phyloP scores from a whole-genome alignment of 179 eudicot genomes.

The Beta macrorhiza region DNA sequence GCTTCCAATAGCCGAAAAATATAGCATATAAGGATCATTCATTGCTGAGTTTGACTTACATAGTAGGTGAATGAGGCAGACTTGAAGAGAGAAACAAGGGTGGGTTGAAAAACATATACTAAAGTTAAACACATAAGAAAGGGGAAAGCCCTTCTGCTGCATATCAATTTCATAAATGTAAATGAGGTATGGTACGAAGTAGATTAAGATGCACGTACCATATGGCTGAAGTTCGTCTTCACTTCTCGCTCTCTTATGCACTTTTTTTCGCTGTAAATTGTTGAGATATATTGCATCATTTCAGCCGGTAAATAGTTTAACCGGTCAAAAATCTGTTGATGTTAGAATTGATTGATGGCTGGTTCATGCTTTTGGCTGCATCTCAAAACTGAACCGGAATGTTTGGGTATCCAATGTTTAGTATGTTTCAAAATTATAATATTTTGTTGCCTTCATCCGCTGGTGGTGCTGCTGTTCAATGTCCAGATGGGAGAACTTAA shows the following conservation, averaged over 20 bases:
- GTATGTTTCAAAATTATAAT: background rate
- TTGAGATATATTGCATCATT: background rate
- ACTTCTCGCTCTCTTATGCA: too few relatives aligned
- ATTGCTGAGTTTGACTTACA: background rate
- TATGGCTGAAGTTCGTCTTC: background rate
- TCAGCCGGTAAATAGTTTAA: background rate
- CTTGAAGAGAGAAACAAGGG: too few relatives aligned
- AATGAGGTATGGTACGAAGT: too few relatives aligned
- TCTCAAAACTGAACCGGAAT: background rate
- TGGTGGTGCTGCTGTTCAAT: background rate
- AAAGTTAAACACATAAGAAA: too few relatives aligned
- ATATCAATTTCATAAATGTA: too few relatives aligned
- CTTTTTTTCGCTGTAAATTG: background rate
- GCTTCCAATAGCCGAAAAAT: background rate
- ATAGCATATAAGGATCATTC: background rate
- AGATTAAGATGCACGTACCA: too few relatives aligned
- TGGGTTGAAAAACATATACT: too few relatives aligned
- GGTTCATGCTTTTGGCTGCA: background rate
- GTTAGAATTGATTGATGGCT: too few relatives aligned
- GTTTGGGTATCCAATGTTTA: background rate
- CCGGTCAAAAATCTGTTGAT: background rate
- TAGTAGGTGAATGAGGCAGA: background rate
- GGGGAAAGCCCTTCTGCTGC: too few relatives aligned
- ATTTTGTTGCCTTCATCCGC: background rate
- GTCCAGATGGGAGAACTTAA: constrained; percentile 60